Conservation (phyloP, 1,139 yeast genomes). For the Torulaspora pretoriensis region DNA sequence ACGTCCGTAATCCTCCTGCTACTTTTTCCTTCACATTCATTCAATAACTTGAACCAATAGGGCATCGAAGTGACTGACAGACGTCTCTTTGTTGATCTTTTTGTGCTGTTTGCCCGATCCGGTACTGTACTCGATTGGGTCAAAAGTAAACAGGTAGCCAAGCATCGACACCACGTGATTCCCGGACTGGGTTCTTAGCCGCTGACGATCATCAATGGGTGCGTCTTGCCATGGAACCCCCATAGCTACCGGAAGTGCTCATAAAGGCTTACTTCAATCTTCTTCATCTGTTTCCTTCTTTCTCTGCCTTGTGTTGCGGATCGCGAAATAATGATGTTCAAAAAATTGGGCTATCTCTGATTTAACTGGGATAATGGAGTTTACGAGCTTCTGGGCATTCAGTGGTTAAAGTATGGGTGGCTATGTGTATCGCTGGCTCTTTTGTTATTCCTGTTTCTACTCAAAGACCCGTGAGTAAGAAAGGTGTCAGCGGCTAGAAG, state of each 20-base stretch:
- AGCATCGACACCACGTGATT: neutral
- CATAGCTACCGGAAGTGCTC: too few species aligned
- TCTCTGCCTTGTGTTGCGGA: neutral
- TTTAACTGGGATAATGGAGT: too few species aligned
- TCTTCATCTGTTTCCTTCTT: neutral
- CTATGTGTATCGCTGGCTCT: too few species aligned
- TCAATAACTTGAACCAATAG: conserved; percentile 2
- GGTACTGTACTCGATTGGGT: conserved; percentile 7
- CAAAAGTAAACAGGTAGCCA: conserved; percentile 3
- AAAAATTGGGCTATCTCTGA: too few species aligned
- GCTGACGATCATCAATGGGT: neutral
- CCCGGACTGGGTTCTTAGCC: neutral
- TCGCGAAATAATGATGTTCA: too few species aligned
- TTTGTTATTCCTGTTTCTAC: too few species aligned
- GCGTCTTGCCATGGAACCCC: too few species aligned
- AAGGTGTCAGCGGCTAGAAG: too few species aligned
- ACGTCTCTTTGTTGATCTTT: conserved; percentile 7
- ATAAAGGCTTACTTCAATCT: too few species aligned
- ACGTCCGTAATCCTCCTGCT: neutral
- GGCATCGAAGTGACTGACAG: conserved; percentile 3
- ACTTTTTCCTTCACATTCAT: neutral
- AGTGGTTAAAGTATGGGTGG: too few species aligned
- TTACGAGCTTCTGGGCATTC: too few species aligned
- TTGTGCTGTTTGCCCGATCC: conserved; percentile 9
- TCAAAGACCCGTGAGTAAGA: too few species aligned